Evolutionary conservation across 306 rosid genomes (phyloP).

Genomic region (Castanopsis chinensis): DNA sequence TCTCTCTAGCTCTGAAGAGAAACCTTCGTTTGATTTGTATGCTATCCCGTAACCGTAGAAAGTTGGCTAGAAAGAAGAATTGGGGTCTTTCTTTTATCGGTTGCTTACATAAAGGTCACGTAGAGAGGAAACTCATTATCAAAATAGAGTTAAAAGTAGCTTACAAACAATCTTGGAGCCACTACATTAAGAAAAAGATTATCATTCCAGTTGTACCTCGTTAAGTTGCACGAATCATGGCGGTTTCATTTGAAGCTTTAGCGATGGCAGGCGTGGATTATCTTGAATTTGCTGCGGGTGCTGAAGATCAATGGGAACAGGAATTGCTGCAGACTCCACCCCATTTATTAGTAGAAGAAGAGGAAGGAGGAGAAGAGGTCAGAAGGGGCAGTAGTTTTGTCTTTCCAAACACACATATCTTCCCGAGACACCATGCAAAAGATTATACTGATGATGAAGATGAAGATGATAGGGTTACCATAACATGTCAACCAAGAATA

Average conservation of each 20-base stretch:
- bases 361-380: neutral
- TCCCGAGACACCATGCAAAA: neutral
- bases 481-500: neutral
- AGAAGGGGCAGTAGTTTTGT: neutral
- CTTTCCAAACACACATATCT: neutral
- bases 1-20: neutral
- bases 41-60: neutral
- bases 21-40: neutral
- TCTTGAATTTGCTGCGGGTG: conserved; percentile 13
- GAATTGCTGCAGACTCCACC: conserved; percentile 30
- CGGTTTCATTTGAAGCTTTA: conserved; percentile 36
- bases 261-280: conserved; percentile 36
- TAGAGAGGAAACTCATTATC: neutral
- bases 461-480: neutral
- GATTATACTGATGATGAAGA: neutral
- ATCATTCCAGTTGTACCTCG: neutral
- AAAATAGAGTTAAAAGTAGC: neutral
- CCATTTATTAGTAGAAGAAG: conserved; percentile 34
- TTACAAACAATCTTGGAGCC: neutral
- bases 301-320: conserved; percentile 33
- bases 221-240: conserved; percentile 11
- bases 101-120: neutral
- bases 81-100: neutral
- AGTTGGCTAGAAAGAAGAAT: neutral
- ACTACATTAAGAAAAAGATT: neutral